Percentiles rank a stretch among this genome's conserved stretches.
Evolutionary conservation across 805 yeast genomes (phyloP).

Genomic region (Ogataea zsoltii): DNA sequence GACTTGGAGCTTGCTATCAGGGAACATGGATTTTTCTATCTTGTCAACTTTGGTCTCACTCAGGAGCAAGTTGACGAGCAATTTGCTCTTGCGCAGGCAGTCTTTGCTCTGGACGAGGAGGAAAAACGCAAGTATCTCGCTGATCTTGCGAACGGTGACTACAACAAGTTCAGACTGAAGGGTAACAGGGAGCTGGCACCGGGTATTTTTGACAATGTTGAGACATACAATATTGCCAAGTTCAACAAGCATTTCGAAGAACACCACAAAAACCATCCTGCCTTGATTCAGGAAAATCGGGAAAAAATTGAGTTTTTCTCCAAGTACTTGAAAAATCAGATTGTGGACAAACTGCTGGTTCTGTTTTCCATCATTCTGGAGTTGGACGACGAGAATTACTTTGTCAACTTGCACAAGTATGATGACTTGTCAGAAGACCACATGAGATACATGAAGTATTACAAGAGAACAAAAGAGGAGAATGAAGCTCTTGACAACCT

Average conservation of each 20-base stretch:
- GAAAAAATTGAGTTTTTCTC: slow-evolving; percentile 10
- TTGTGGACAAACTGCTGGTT: slow-evolving; percentile 25
- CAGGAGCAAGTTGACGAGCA: slow-evolving; percentile 31
- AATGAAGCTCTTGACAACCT: slow-evolving; percentile 34
- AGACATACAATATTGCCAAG: slow-evolving; percentile 37
- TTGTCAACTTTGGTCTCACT: slow-evolving; percentile 29
- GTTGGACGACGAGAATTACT: slow-evolving; percentile 34
- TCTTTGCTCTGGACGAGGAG: slow-evolving; percentile 30
- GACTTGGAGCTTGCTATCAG: slow-evolving; percentile 32
- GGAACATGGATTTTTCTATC: slow-evolving; percentile 37
- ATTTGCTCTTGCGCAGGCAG: slow-evolving; percentile 33
- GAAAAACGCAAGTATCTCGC: slow-evolving; percentile 32
- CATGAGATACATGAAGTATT: slow-evolving; percentile 37
- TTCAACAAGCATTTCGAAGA: slow-evolving; percentile 26
- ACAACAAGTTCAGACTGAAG: slow-evolving; percentile 37
- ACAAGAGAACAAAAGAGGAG: slow-evolving; percentile 31
- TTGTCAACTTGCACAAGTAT: slow-evolving; percentile 34
- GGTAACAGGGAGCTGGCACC: slow-evolving; percentile 36
- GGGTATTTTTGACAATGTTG: slow-evolving; percentile 34
- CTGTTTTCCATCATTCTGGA: slow-evolving; percentile 38
- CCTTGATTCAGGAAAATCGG: slow-evolving; percentile 5
- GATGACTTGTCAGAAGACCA: slow-evolving; percentile 39
- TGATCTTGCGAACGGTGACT: slow-evolving; percentile 34
- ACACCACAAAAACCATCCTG: slow-evolving; percentile 16
- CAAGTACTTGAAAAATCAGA: slow-evolving; percentile 2